phyloP scores from a whole-genome alignment of 2,329 filamentous ascomycete species.

The Exophiala alcalophila region DNA sequence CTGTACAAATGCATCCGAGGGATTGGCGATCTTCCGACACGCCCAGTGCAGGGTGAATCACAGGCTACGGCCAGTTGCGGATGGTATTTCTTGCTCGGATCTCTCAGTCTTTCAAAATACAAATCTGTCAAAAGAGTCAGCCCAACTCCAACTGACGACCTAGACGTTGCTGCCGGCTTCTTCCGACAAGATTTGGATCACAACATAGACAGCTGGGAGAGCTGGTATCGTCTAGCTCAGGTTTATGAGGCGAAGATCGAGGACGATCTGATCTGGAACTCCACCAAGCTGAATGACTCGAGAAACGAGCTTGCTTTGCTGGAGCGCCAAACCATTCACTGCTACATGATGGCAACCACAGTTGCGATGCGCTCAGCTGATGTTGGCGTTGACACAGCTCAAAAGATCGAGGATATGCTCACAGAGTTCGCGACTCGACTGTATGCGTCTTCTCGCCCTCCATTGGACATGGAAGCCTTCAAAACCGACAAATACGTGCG shows the following conservation, averaged over 20 bases:
- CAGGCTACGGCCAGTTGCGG: conserved; percentile 70
- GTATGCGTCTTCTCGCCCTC: conserved; percentile 66
- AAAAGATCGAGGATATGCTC: conserved; percentile 63
- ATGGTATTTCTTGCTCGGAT: conserved; percentile 89
- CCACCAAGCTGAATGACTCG: conserved; percentile 86
- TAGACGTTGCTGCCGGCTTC: conserved; percentile 77
- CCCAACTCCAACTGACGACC: conserved; percentile 75
- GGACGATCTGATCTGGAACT: conserved; percentile 81
- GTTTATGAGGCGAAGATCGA: conserved; percentile 85
- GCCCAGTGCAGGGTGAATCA: conserved; percentile 67
- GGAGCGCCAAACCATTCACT: conserved; percentile 79
- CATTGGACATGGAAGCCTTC: conserved; percentile 67
- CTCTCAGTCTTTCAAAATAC: conserved; percentile 86
- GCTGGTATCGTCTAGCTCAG: conserved; percentile 84
- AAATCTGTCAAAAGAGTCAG: conserved; percentile 72
- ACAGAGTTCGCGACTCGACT: conserved; percentile 66
- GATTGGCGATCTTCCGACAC: conserved; percentile 68
- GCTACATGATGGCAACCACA: conserved; percentile 68
- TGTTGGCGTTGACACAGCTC: conserved; percentile 51
- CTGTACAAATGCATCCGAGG: conserved; percentile 80
- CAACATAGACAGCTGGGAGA: conserved; percentile 78
- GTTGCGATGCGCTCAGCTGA: conserved; percentile 58
- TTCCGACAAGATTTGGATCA: conserved; percentile 80
- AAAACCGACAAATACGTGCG: conserved; percentile 59
- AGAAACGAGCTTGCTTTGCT: conserved; percentile 69